Conservation (phyloP, 2,329 filamentous ascomycete genomes). For the Xylaria sp. region DNA sequence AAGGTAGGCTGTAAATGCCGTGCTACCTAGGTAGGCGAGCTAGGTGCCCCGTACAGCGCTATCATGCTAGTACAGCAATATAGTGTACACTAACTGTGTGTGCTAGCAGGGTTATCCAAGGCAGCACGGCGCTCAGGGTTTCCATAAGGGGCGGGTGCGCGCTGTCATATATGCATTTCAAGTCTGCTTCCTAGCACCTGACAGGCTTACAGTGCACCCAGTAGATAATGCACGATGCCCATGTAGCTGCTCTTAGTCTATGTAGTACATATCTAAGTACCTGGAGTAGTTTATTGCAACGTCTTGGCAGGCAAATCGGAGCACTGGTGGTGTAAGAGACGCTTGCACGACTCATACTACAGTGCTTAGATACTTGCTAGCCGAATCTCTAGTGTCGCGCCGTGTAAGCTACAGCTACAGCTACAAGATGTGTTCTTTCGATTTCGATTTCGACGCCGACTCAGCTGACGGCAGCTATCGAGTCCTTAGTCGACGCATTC, state of each 20-base stretch:
- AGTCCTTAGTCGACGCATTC: neutral
- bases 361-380: neutral
- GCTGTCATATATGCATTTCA: slow-evolving; percentile 19
- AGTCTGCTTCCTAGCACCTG: too few species aligned
- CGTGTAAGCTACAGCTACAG: neutral
- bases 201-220: neutral
- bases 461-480: slow-evolving; percentile 1
- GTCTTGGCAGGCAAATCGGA: slow-evolving; percentile 11
- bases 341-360: slow-evolving; percentile 20
- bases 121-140: neutral
- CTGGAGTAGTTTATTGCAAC: slow-evolving; percentile 7
- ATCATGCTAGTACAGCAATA: too few species aligned
- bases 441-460: neutral
- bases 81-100: neutral
- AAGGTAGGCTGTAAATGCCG: too few species aligned
- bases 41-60: too few species aligned
- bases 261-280: too few species aligned
- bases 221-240: neutral
- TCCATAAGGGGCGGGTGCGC: slow-evolving; percentile 8
- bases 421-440: too few species aligned
- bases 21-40: too few species aligned
- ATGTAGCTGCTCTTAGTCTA: neutral
- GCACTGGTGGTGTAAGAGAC: neutral
- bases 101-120: slow-evolving; percentile 18
- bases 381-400: neutral